A percentile compares a stretch with the other conserved stretches of the same genome.
These are phyloP conservation scores for Picochlorum sp. DNA, from an alignment of 139 green algal species.

Conservation along the genomic window DNA sequence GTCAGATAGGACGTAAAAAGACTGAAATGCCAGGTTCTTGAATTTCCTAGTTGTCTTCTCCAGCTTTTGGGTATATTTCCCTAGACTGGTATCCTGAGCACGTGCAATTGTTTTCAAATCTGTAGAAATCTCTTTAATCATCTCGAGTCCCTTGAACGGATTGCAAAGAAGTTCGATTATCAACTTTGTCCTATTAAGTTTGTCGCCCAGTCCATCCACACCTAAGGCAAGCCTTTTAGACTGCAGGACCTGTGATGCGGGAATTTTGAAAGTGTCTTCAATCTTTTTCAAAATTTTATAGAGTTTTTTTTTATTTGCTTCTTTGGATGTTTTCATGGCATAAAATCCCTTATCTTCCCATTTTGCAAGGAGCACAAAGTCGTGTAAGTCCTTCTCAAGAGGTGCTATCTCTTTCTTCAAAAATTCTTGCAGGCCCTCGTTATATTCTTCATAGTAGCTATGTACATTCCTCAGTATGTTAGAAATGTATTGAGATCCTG, in stretches of 20 bases:
- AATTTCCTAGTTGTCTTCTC: too few species aligned
- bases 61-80: too few species aligned
- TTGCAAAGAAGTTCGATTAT: neutral
- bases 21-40: too few species aligned
- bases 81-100: too few species aligned
- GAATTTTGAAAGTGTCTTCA: conserved; percentile 7
- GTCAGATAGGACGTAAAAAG: too few species aligned
- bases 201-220: neutral
- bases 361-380: conserved; percentile 89
- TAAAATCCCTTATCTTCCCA: conserved; percentile 97
- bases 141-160: too few species aligned
- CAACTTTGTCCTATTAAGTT: too few species aligned
- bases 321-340: conserved; percentile 55
- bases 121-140: too few species aligned
- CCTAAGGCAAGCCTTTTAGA: neutral
- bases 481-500: too few species aligned
- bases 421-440: conserved; percentile 27
- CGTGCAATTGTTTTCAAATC: too few species aligned
- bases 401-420: conserved; percentile 44
- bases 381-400: conserved; percentile 74
- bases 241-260: neutral
- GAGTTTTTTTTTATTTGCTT: conserved; percentile 82
- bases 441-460: conserved; percentile 81
- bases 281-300: conserved; percentile 41
- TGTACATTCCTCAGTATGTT: conserved; percentile 56